Evolutionary conservation across 2,329 filamentous ascomycete species (phyloP).

Genomic region (Xylaria hypoxylon): DNA sequence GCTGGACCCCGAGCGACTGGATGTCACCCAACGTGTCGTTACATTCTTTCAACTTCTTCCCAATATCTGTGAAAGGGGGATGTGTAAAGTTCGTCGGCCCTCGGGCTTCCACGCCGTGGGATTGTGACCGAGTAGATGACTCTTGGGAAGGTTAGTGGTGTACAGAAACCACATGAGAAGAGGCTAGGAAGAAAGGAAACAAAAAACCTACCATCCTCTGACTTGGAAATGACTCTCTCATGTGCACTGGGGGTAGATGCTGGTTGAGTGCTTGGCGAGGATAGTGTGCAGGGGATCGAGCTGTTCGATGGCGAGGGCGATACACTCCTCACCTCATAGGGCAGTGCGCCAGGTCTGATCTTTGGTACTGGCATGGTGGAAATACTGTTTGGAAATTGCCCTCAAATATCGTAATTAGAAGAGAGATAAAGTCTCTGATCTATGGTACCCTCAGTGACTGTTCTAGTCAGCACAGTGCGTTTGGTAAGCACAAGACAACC

Average conservation of each 20-base stretch:
- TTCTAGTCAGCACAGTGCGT: too few relatives aligned
- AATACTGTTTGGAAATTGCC: background rate
- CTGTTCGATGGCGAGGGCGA: slow-evolving; percentile 4
- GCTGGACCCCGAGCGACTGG: slow-evolving; percentile 75
- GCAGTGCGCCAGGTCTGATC: background rate
- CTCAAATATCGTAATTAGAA: too few relatives aligned
- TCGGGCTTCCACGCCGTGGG: background rate
- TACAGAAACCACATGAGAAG: background rate
- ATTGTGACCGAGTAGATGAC: background rate
- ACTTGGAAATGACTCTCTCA: background rate
- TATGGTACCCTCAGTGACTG: too few relatives aligned
- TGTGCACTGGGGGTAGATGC: background rate
- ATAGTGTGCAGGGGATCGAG: background rate
- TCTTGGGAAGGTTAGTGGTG: slow-evolving; percentile 13
- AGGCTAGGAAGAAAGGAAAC: background rate
- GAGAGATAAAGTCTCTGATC: background rate
- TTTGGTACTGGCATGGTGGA: background rate
- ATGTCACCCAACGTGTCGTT: slow-evolving; percentile 74
- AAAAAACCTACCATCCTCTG: slow-evolving; percentile 16
- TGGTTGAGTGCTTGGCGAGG: background rate
- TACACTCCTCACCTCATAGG: background rate
- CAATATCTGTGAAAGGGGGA: slow-evolving; percentile 61
- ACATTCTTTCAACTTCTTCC: slow-evolving; percentile 68
- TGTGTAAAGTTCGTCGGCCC: slow-evolving; percentile 38
- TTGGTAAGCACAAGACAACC: background rate